These are phyloP conservation scores for Aspergillus fumigatiaffinis DNA, from an alignment of 2,329 filamentous ascomycete species.

Conservation along the genomic window DNA sequence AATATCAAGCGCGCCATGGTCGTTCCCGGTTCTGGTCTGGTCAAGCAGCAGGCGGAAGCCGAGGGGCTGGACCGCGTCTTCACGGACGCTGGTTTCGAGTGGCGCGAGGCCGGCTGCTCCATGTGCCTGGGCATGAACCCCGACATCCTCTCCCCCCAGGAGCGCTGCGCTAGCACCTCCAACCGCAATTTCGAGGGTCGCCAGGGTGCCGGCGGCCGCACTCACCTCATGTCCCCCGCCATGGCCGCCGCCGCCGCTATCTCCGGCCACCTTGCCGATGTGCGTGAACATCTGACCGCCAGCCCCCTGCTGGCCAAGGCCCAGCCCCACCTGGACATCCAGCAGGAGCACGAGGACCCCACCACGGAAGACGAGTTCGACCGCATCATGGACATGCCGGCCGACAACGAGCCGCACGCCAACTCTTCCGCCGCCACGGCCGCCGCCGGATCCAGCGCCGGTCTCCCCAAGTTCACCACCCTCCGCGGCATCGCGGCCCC, in stretches of 20 bases:
- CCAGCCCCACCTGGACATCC: conserved; percentile 58
- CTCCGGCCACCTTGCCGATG: conserved; percentile 85
- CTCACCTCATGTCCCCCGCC: conserved; percentile 93
- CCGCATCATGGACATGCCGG: conserved; percentile 57
- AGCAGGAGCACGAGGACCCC: conserved; percentile 56
- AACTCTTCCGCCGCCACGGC: conserved; percentile 49
- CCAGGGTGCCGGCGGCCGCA: conserved; percentile 85
- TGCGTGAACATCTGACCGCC: conserved; percentile 66
- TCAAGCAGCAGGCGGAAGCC: conserved; percentile 85
- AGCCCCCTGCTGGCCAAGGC: conserved; percentile 44
- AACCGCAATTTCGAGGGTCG: conserved; percentile 98
- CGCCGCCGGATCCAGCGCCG: conserved; percentile 49
- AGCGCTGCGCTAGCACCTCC: conserved; percentile 91
- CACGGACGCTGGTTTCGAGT: conserved; percentile 87
- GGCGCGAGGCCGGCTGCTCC: conserved; percentile 96
- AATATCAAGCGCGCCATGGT: conserved; percentile 96
- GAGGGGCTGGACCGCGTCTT: conserved; percentile 96
- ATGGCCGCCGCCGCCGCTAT: conserved; percentile 94
- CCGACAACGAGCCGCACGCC: conserved; percentile 62
- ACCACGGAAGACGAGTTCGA: conserved; percentile 62
- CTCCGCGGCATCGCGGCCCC: conserved; percentile 86
- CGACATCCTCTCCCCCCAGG: conserved; percentile 86
- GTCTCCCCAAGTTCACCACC: conserved; percentile 77
- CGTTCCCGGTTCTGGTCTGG: conserved; percentile 89
- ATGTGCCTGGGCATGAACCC: conserved; percentile 99